Evolutionary conservation across 164 flowering plant species (phyloP).

Genomic region (Warburgia ugandensis): DNA sequence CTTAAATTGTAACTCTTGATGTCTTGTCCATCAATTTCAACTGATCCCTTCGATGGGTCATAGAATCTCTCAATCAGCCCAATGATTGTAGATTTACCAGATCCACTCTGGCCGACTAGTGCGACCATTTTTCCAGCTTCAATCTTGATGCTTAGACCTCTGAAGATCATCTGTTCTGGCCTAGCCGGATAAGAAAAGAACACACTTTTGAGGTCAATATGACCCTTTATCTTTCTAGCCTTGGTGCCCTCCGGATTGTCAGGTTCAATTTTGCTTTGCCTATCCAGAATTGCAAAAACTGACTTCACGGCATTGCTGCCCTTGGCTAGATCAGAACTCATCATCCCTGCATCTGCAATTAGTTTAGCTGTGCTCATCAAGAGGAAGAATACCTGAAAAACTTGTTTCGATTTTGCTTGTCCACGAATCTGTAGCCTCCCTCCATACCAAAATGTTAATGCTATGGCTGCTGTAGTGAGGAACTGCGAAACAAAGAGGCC

Average conservation of each 20-base stretch:
- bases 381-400: conserved; percentile 26
- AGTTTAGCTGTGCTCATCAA: conserved; percentile 20
- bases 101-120: conserved; percentile 27
- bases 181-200: conserved; percentile 26
- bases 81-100: conserved; percentile 31
- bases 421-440: conserved; percentile 14
- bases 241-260: conserved; percentile 22
- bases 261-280: conserved; percentile 20
- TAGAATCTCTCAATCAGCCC: conserved; percentile 31
- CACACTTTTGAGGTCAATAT: conserved; percentile 18
- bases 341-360: conserved; percentile 28
- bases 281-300: conserved; percentile 20
- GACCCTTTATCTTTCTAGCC: conserved; percentile 18
- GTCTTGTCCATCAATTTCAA: conserved; percentile 25
- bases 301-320: conserved; percentile 18
- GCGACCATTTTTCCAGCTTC: conserved; percentile 24
- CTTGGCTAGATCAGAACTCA: conserved; percentile 26
- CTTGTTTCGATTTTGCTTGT: conserved; percentile 6
- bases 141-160: conserved; percentile 15
- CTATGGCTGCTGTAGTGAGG: conserved; percentile 13
- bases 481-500: conserved; percentile 22
- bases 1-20: conserved; percentile 21
- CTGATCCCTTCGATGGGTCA: conserved; percentile 23
- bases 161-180: conserved; percentile 21
- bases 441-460: conserved; percentile 26